A percentile compares a stretch with the other conserved stretches of the same genome.
Conservation (phyloP, 805 yeast species). For the Trichomonascus vanleenenianus region DNA sequence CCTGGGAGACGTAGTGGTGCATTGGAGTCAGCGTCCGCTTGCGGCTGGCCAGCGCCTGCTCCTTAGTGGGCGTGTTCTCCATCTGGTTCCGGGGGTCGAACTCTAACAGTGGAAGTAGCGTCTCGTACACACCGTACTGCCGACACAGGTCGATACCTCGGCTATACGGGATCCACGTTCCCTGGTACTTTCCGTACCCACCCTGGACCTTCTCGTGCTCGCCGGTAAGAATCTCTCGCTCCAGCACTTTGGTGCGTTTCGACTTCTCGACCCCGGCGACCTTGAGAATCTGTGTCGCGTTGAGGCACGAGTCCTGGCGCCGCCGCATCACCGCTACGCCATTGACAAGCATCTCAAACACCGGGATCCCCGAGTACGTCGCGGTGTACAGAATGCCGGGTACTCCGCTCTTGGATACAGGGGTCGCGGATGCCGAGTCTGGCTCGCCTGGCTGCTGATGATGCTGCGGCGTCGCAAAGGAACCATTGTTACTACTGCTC, state of each 20-base stretch:
- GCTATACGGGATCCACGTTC: constrained; percentile 65
- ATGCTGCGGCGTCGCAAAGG: too few relatives aligned
- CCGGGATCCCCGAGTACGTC: constrained; percentile 55
- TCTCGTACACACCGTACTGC: constrained; percentile 50
- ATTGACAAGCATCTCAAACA: constrained; percentile 50
- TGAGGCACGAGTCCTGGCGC: constrained; percentile 53
- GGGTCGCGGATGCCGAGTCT: neutral
- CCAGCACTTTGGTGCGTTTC: constrained; percentile 53
- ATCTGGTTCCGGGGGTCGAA: constrained; percentile 34
- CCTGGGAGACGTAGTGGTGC: neutral
- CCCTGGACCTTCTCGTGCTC: constrained; percentile 65
- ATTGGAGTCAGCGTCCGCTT: constrained; percentile 8
- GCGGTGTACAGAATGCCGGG: constrained; percentile 40
- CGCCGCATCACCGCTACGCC: constrained; percentile 64
- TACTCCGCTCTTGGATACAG: neutral
- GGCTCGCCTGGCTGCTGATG: neutral
- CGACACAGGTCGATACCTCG: constrained; percentile 52
- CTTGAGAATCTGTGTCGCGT: constrained; percentile 65
- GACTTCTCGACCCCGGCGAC: constrained; percentile 63
- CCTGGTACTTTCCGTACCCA: constrained; percentile 68
- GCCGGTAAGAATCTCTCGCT: constrained; percentile 56
- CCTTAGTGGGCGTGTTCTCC: constrained; percentile 41
- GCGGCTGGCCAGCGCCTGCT: constrained; percentile 37
- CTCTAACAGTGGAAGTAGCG: constrained; percentile 42
- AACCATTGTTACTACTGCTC: neutral